Conservation (phyloP, 345 rosid genomes). For the Populus ilicifolia region DNA sequence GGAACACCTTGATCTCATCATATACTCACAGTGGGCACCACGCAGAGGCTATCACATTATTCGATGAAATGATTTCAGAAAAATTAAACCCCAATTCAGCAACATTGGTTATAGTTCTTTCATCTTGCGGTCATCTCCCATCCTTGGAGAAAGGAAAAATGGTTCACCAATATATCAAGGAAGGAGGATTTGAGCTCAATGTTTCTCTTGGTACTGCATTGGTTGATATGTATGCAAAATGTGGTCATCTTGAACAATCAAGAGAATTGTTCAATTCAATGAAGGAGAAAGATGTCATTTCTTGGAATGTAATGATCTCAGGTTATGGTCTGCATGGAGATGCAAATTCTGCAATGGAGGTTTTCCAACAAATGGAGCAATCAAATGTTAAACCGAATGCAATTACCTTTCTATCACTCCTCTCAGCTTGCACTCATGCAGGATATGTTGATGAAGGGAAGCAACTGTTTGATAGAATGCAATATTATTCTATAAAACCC, state of each 20-base stretch:
- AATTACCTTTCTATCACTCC: conserved; percentile 60
- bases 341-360: conserved; percentile 43
- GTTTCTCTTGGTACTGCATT: conserved; percentile 55
- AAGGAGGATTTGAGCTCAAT: conserved; percentile 40
- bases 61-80: conserved; percentile 50
- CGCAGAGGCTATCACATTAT: conserved; percentile 47
- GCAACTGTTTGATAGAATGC: conserved; percentile 41
- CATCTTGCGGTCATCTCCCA: conserved; percentile 62
- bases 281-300: conserved; percentile 46
- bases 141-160: conserved; percentile 46
- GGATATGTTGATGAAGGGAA: conserved; percentile 66
- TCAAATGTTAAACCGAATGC: conserved; percentile 48
- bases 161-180: conserved; percentile 47
- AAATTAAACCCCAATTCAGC: conserved; percentile 43
- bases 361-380: conserved; percentile 55
- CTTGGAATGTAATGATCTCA: conserved; percentile 71
- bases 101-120: conserved; percentile 50
- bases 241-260: conserved; percentile 55
- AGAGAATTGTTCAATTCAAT: conserved; percentile 45
- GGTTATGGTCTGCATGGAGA: conserved; percentile 65
- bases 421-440: conserved; percentile 59
- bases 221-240: conserved; percentile 66
- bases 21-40: conserved; percentile 34
- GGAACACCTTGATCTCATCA: conserved; percentile 58
- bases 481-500: conserved; percentile 42